phyloP scores from a whole-genome alignment of 352 stramenopile genomes.

The Pythium phragmiticola region DNA sequence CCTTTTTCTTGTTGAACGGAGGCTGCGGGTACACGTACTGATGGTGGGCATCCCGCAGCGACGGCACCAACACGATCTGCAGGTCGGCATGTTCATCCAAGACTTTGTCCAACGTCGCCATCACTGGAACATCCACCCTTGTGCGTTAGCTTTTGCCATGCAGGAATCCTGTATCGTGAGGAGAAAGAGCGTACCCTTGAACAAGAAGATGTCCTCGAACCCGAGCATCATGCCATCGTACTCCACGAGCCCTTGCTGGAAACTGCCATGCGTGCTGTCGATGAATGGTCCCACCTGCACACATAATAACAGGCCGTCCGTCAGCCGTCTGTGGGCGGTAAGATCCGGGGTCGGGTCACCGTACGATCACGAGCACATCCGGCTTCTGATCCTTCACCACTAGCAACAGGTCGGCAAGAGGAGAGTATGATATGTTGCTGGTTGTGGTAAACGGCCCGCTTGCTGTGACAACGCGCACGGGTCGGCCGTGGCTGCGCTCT shows the following conservation, averaged over 20 bases:
- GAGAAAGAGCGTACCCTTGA: slow-evolving; percentile 53
- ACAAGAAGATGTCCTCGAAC: slow-evolving; percentile 85
- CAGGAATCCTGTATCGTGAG: not conserved
- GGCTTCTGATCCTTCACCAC: slow-evolving; percentile 80
- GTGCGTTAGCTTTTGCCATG: not conserved
- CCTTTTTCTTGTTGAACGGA: slow-evolving; percentile 88
- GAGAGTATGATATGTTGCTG: slow-evolving; percentile 94
- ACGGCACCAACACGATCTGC: slow-evolving; percentile 94
- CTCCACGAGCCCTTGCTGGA: slow-evolving; percentile 79
- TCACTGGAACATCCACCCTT: slow-evolving; percentile 39
- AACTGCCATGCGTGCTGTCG: slow-evolving; percentile 89
- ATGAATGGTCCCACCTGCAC: slow-evolving; percentile 94
- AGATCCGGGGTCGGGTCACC: not conserved
- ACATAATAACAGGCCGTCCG: not conserved
- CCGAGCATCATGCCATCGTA: slow-evolving; percentile 81
- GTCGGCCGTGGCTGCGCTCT: slow-evolving; percentile 30
- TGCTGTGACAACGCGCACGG: slow-evolving; percentile 85
- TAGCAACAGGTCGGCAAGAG: slow-evolving; percentile 92
- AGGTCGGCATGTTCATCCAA: slow-evolving; percentile 45
- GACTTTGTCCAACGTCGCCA: slow-evolving; percentile 71
- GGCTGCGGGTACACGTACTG: slow-evolving; percentile 95
- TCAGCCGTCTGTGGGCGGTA: not conserved
- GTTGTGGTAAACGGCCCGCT: slow-evolving; percentile 95
- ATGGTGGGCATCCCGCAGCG: slow-evolving; percentile 94
- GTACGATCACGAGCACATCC: slow-evolving; percentile 93